Base-by-base conservation (phyloP, 2,329 filamentous ascomycete genomes). In the Elsinoe arachidis region DNA sequence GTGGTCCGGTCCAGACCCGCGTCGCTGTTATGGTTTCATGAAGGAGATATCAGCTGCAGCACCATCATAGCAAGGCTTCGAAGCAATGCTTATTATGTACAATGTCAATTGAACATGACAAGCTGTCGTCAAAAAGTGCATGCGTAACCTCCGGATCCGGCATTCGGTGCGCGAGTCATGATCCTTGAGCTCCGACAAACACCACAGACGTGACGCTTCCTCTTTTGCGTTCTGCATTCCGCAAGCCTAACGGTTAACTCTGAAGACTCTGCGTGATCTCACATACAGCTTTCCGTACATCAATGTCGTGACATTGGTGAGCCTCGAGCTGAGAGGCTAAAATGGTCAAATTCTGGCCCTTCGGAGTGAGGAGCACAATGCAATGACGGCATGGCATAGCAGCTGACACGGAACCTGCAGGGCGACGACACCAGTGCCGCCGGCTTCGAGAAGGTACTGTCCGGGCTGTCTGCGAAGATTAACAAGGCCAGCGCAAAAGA, bases 281-380 rank as follows among this genome's bases (percentile, higher is more conserved):
- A n/a, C 14, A 3, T 14, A 1, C 23, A 35, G 3, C 34, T 6
- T 3, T 17, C 43, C 23, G 17, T 14, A 17, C 21, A 12, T 26
- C 34, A 3, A 53, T 53, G 49, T 53, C 49, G 35, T 53, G 34
- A 53, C 49, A 26, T 38, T 23, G 15, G 33, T 14, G 7, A 26
- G 49, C 46, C n/a, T 54, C 38, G 41, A 14, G 33, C n/a, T 47
- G n/a, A 51, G 37, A 39, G 15, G 15, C 55, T 53, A 64, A 59
- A n/a, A 93, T 93, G 88, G 86, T 91, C 66, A 88, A 85, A 55
- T 80, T 93, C 64, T 93, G 89, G 88, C 88, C 89, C 62, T 95
- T 87, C 84, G 84, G 82, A 77, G 87, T 90, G 73, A 66, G 77
- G 69, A 12, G 7, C 57, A 35, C 46, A 44, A 14, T 21, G 26